Evolutionary conservation across 331 rosid genomes (phyloP), one percentile per base, ranked within the genome.

Genomic region (Erythrophleum ivorense): DNA sequence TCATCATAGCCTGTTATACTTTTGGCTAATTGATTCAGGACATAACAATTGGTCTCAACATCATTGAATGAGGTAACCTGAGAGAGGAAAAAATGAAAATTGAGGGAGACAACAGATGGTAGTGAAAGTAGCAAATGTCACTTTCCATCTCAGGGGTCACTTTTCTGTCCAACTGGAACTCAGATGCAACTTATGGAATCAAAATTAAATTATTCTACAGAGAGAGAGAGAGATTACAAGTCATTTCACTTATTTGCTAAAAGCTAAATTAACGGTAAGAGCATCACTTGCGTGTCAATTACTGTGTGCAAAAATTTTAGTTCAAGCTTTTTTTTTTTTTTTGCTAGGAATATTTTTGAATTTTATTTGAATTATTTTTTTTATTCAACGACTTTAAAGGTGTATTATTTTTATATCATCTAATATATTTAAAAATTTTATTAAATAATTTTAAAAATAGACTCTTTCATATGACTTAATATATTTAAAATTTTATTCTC

Each of bases 231-330:
- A 24, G 29, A 24, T 24, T 24, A 60, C 59, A 60, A 73, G 80
- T 83, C 73, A 36, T 84, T 73, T 91, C 71, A 41, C 86, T 84
- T 85, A 24, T 24, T 38, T 74, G 64, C 46, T 12, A 33, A 40
- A 82, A 75, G 87, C 81, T 50, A 62, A 70, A 74, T 83, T 70
- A 80, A 81, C 62, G 62, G 62, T 6, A 18, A 6, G 40, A 36
- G 40, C 2, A 36, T 36, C 40, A 4, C 3, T 36, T 36, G 40
- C 29, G 29, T 36, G 40, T 2, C 40, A 36, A 36, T 36, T 36
- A 4, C 2, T 36, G 40, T 1, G 4, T 4, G 4, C 3, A 36
- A 36, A 36, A 36, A 36, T 24, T 24, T 24, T 24, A 24, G 29
- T 24, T 24, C 29, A 24, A 24, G 1, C 29, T 0, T 24, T 24